These are phyloP conservation scores for Trebouxia sp. DNA, from an alignment of 139 green algal species.

Conservation along the genomic window DNA sequence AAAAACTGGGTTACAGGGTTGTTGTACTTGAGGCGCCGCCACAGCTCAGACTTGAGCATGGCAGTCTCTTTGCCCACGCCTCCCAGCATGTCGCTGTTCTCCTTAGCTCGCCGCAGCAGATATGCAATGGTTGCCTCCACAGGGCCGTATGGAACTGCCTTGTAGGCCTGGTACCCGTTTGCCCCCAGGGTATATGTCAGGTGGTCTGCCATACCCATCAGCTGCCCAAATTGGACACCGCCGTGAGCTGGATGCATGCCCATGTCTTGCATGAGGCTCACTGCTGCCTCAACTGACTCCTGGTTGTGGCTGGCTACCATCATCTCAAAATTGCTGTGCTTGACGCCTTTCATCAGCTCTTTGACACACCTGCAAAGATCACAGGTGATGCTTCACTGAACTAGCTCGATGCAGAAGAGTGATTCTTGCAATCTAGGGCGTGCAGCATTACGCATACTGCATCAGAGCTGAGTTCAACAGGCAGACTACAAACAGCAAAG, in stretches of 20 bases:
- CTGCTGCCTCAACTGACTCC: conserved; percentile 53
- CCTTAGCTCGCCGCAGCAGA: conserved; percentile 66
- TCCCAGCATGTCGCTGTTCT: conserved; percentile 67
- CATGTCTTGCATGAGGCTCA: conserved; percentile 54
- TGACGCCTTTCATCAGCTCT: conserved; percentile 45
- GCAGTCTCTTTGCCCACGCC: conserved; percentile 46
- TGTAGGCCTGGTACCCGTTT: conserved; percentile 58
- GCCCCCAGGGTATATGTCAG: conserved; percentile 55
- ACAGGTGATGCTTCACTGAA: too few species aligned
- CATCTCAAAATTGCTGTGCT: conserved; percentile 45
- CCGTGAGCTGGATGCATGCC: conserved; percentile 37
- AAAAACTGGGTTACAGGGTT: conserved; percentile 1
- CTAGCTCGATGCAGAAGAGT: too few species aligned
- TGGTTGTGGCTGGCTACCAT: conserved; percentile 79
- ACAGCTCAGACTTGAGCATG: conserved; percentile 47
- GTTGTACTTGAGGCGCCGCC: conserved; percentile 35
- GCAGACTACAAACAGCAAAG: too few species aligned
- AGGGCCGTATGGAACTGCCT: conserved; percentile 63
- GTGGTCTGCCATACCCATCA: conserved; percentile 83
- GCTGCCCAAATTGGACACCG: conserved; percentile 72
- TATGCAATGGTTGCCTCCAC: conserved; percentile 64
- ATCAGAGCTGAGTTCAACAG: too few species aligned
- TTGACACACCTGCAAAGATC: conserved; percentile 43
- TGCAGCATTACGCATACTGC: too few species aligned
- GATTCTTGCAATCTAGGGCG: too few species aligned